Evolutionary conservation across 2,329 filamentous ascomycete genomes (phyloP).

Genomic region (Exophiala mesophila): DNA sequence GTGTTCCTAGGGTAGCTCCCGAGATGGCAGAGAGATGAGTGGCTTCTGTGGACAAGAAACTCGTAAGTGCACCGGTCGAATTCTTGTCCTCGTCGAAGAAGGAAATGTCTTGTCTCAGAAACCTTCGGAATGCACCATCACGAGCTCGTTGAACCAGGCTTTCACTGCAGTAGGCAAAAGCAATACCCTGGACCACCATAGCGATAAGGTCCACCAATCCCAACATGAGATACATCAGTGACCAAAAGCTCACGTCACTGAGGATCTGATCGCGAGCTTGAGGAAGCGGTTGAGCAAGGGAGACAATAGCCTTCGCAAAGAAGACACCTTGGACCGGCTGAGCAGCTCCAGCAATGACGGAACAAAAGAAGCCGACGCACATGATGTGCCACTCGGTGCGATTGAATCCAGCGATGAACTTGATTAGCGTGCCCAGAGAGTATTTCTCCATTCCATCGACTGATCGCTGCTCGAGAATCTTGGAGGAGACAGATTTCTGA

Average conservation of each 20-base stretch:
- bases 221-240: constrained; percentile 81
- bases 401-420: constrained; percentile 77
- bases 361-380: constrained; percentile 67
- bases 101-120: constrained; percentile 86
- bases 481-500: constrained; percentile 60
- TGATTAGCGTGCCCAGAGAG: constrained; percentile 69
- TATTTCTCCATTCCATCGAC: constrained; percentile 55
- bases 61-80: constrained; percentile 79
- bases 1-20: constrained; percentile 79
- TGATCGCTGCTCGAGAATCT: constrained; percentile 57
- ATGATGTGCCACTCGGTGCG: constrained; percentile 65
- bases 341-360: constrained; percentile 71
- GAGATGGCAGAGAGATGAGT: constrained; percentile 84
- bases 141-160: constrained; percentile 76
- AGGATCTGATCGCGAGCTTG: constrained; percentile 54
- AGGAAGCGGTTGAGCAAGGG: constrained; percentile 55
- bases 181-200: constrained; percentile 63
- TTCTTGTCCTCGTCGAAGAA: constrained; percentile 92
- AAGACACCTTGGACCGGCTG: constrained; percentile 75
- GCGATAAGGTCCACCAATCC: constrained; percentile 67
- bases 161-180: constrained; percentile 84
- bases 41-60: constrained; percentile 82
- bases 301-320: constrained; percentile 81
- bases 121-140: constrained; percentile 74
- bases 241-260: constrained; percentile 76